These are phyloP conservation scores for Cordyceps pruinosa DNA, from an alignment of 2,329 filamentous ascomycete species.

Conservation along the genomic window DNA sequence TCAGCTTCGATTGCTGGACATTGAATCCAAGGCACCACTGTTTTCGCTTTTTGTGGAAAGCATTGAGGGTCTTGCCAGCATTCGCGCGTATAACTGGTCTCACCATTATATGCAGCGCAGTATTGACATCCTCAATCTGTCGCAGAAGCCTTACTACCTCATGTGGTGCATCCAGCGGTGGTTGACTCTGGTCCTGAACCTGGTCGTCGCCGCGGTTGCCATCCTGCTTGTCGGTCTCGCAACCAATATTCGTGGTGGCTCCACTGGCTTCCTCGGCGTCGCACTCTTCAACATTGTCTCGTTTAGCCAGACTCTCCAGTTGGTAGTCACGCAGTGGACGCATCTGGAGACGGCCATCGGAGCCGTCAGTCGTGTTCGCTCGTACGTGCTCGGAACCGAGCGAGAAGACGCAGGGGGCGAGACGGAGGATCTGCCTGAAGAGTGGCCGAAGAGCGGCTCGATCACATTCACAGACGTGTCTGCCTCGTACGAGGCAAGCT, in stretches of 20 bases:
- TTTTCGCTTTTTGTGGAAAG: slow-evolving; percentile 24
- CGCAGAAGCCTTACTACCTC: slow-evolving; percentile 31
- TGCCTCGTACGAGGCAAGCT: slow-evolving; percentile 23
- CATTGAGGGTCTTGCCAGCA: slow-evolving; percentile 19
- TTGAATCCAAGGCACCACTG: slow-evolving; percentile 25
- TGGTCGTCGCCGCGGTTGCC: slow-evolving; percentile 38
- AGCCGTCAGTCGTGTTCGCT: slow-evolving; percentile 22
- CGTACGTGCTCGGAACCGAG: slow-evolving; percentile 18
- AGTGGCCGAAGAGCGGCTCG: slow-evolving; percentile 23
- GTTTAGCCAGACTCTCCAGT: slow-evolving; percentile 23
- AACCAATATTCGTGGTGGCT: slow-evolving; percentile 27
- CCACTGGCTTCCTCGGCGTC: slow-evolving; percentile 23
- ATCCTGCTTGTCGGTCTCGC: slow-evolving; percentile 39
- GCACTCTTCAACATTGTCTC: slow-evolving; percentile 24
- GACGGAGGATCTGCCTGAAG: slow-evolving; percentile 13
- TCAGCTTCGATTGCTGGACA: slow-evolving; percentile 25
- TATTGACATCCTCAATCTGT: slow-evolving; percentile 26
- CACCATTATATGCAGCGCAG: slow-evolving; percentile 18
- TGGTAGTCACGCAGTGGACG: slow-evolving; percentile 28
- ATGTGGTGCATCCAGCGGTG: slow-evolving; percentile 43
- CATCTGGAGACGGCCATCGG: slow-evolving; percentile 24
- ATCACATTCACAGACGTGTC: slow-evolving; percentile 23
- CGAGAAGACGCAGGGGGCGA: slow-evolving; percentile 20
- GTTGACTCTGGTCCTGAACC: slow-evolving; percentile 41
- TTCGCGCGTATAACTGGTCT: slow-evolving; percentile 30